These are phyloP conservation scores for peach (Prunus persica) DNA, from an alignment of 306 rosid species.

Conservation along the genomic window Prunus_persica_NCBIv2 NC_034013.1:9654501-9655000, in stretches of 20 bases:
- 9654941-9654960: neutral
- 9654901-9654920: neutral
- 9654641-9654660: conserved; percentile 36
- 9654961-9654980: neutral
- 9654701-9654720: conserved; percentile 29
- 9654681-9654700: conserved; percentile 1
- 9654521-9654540: too few species aligned
- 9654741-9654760: conserved; percentile 46
- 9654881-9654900: neutral
- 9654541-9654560: neutral
- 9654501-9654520: too few species aligned
- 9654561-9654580: neutral
- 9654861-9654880: neutral
- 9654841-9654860: neutral
- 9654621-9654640: conserved; percentile 23
- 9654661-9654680: conserved; percentile 19
- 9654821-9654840: neutral
- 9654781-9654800: conserved; percentile 27
- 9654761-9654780: conserved; percentile 29
- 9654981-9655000: too few species aligned
- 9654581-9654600: neutral
- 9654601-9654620: conserved; percentile 25
- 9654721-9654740: conserved; percentile 11
- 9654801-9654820: conserved; percentile 21
- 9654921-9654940: neutral